Evolutionary conservation across 495 filamentous ascomycete genomes (phyloP).

Genomic region (Trichocladium uniseriatum): DNA sequence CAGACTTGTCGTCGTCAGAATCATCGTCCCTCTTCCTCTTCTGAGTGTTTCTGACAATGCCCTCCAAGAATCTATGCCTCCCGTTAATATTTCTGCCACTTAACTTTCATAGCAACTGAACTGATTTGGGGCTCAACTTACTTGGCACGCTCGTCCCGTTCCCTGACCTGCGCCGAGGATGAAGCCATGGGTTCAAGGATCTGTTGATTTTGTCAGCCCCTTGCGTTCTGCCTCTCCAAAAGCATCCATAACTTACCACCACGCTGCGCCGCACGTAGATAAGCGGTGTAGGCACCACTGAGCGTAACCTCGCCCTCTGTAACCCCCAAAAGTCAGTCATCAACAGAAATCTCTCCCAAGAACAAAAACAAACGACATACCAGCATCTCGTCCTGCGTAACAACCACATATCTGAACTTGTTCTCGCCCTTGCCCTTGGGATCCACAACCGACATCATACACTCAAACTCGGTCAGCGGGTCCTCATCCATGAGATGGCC

Average conservation of each 20-base stretch:
- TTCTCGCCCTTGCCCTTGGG: slow-evolving; percentile 62
- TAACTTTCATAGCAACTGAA: background rate
- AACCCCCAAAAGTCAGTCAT: background rate
- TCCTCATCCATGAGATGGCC: slow-evolving; percentile 74
- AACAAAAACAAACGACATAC: slow-evolving; percentile 8
- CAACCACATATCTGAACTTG: slow-evolving; percentile 84
- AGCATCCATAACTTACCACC: slow-evolving; percentile 47
- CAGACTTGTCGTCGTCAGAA: slow-evolving; percentile 18
- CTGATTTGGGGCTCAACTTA: slow-evolving; percentile 41
- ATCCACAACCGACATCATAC: slow-evolving; percentile 68
- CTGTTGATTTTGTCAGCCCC: background rate
- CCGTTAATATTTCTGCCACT: slow-evolving; percentile 3
- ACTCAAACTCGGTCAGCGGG: slow-evolving; percentile 67
- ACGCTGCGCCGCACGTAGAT: slow-evolving; percentile 79
- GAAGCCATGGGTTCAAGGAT: slow-evolving; percentile 72
- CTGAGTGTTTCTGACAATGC: slow-evolving; percentile 19
- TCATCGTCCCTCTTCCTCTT: slow-evolving; percentile 49
- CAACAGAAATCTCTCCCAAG: background rate
- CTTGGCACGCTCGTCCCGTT: slow-evolving; percentile 64
- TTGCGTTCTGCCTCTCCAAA: background rate
- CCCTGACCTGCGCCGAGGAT: slow-evolving; percentile 49
- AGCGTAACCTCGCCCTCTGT: slow-evolving; percentile 23
- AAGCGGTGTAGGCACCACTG: slow-evolving; percentile 36
- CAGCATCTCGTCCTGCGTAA: slow-evolving; percentile 51
- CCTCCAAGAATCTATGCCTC: slow-evolving; percentile 20